Percentiles rank a stretch among this genome's conserved stretches.
Conservation (phyloP, 1,139 yeast species). For the Geotrichum bryndzae region DNA sequence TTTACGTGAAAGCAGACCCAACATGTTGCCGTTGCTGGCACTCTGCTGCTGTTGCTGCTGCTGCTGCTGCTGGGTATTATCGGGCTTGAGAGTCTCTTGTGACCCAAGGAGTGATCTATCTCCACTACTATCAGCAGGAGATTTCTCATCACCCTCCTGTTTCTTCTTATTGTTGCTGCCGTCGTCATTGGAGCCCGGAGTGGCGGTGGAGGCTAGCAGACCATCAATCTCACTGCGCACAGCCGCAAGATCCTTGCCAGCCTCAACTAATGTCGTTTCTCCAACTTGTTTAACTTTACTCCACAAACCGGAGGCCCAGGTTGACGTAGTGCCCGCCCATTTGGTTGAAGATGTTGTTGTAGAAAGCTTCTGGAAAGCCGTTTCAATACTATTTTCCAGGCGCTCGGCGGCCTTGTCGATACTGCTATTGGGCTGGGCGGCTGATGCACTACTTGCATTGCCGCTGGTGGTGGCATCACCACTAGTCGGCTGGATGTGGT, state of each 20-base stretch:
- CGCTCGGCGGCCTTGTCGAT: constrained; percentile 37
- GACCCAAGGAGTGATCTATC: background rate
- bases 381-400: constrained; percentile 50
- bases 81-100: constrained; percentile 9
- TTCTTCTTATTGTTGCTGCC: background rate
- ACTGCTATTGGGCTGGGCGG: constrained; percentile 19
- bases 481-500: background rate
- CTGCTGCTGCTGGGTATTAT: background rate
- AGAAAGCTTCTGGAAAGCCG: constrained; percentile 39
- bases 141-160: background rate
- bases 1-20: constrained; percentile 37
- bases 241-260: constrained; percentile 31
- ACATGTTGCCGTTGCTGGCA: constrained; percentile 27
- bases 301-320: constrained; percentile 35
- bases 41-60: constrained; percentile 14
- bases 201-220: constrained; percentile 22
- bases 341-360: constrained; percentile 38
- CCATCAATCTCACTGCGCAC: constrained; percentile 27
- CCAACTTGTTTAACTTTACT: constrained; percentile 36
- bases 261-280: constrained; percentile 42
- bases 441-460: background rate
- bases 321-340: constrained; percentile 37
- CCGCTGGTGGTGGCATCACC: background rate
- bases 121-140: background rate
- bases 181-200: constrained; percentile 4